Evolutionary conservation across 139 green algal species (phyloP).

Genomic region (Picochlorum sp.): DNA sequence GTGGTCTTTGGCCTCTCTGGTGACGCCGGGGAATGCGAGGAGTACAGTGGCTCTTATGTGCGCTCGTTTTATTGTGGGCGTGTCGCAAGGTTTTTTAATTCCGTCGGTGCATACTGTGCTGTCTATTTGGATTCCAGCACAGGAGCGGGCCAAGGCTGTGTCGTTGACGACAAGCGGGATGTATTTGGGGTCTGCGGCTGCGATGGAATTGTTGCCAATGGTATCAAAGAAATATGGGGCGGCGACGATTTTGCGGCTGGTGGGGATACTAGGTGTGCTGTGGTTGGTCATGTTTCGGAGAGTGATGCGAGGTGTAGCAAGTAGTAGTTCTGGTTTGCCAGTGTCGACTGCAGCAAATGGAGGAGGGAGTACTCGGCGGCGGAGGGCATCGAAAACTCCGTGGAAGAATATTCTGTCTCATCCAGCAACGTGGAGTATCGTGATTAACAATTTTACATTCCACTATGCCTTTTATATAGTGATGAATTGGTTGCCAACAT

Average conservation of each 20-base stretch:
- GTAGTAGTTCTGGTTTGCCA: neutral
- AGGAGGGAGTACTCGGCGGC: neutral
- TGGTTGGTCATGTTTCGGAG: slow-evolving; percentile 76
- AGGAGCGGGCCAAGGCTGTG: slow-evolving; percentile 75
- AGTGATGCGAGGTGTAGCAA: slow-evolving; percentile 11
- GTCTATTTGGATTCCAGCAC: slow-evolving; percentile 74
- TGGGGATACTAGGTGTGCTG: slow-evolving; percentile 56
- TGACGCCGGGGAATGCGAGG: slow-evolving; percentile 53
- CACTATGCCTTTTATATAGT: slow-evolving; percentile 97
- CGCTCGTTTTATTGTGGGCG: slow-evolving; percentile 63
- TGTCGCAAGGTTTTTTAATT: slow-evolving; percentile 89
- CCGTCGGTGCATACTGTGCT: slow-evolving; percentile 61
- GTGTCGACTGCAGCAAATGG: slow-evolving; percentile 11
- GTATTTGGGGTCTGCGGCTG: slow-evolving; percentile 89
- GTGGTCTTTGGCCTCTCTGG: slow-evolving; percentile 68
- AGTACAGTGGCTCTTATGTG: slow-evolving; percentile 22
- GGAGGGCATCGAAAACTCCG: slow-evolving; percentile 30
- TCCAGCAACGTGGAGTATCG: slow-evolving; percentile 85
- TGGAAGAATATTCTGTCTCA: slow-evolving; percentile 62
- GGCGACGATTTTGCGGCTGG: slow-evolving; percentile 50
- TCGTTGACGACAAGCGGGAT: slow-evolving; percentile 94
- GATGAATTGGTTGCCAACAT: slow-evolving; percentile 99
- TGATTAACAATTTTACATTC: slow-evolving; percentile 97
- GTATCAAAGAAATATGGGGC: slow-evolving; percentile 49
- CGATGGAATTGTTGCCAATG: slow-evolving; percentile 79